Conservation (phyloP, 2,329 filamentous ascomycete genomes). For the Beauveria varroae region DNA sequence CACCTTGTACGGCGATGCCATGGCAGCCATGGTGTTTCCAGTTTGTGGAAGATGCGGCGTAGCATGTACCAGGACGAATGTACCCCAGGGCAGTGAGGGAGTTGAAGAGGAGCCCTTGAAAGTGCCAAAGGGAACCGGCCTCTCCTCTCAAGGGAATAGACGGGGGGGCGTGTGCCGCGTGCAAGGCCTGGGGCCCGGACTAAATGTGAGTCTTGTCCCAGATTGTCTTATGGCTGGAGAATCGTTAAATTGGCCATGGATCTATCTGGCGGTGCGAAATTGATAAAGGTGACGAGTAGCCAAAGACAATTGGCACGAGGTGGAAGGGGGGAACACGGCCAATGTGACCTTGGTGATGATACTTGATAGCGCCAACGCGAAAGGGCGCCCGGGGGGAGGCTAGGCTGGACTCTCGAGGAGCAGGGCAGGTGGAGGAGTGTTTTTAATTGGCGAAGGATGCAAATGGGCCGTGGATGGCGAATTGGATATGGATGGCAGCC, state of each 20-base stretch:
- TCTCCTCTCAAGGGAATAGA: background rate
- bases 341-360: conserved; percentile 7
- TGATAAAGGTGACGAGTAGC: background rate
- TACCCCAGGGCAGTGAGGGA: background rate
- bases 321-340: background rate
- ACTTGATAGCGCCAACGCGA: conserved; percentile 2
- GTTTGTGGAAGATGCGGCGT: background rate
- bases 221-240: conserved; percentile 11
- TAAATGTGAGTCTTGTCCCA: conserved; percentile 8
- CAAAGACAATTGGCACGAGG: background rate
- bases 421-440: background rate
- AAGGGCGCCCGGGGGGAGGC: background rate
- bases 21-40: conserved; percentile 8
- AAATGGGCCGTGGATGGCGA: background rate
- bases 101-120: background rate
- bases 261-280: background rate
- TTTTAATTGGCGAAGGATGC: background rate
- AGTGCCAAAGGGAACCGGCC: background rate
- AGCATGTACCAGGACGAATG: conserved; percentile 1
- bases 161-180: conserved; percentile 5
- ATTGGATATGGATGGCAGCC: background rate
- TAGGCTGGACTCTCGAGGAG: background rate
- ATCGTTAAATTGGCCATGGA: conserved; percentile 12
- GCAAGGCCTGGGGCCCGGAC: background rate
- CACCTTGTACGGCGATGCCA: conserved; percentile 5